phyloP scores from a whole-genome alignment of 352 stramenopile genomes.

The Aphanomyces cochlioides region DNA sequence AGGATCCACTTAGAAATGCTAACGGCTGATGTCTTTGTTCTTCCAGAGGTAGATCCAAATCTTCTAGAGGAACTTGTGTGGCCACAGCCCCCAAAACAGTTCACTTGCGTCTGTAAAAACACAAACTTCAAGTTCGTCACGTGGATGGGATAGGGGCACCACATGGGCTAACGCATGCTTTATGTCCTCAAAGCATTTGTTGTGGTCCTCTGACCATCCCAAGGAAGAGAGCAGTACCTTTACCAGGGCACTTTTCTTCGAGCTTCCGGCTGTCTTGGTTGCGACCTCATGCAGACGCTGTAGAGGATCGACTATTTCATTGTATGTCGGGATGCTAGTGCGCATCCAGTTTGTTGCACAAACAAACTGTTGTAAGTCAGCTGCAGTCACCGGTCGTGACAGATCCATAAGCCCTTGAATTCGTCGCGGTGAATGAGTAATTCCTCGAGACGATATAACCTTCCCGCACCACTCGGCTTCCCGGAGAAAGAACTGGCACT shows the following conservation, averaged over 20 bases:
- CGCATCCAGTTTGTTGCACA: constrained; percentile 40
- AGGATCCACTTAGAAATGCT: no score
- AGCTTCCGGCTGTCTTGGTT: not conserved
- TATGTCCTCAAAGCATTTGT: not conserved
- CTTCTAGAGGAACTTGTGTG: not conserved
- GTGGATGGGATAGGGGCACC: constrained; percentile 11
- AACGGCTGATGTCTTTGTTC: not conserved
- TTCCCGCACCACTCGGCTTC: constrained; percentile 35
- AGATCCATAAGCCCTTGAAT: constrained; percentile 14
- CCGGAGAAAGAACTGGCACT: constrained; percentile 35
- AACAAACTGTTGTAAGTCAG: constrained; percentile 35
- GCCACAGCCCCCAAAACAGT: not conserved
- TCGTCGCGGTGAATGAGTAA: constrained; percentile 13
- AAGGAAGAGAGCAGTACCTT: not conserved
- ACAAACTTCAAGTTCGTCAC: not conserved
- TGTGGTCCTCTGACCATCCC: not conserved
- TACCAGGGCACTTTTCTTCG: constrained; percentile 7
- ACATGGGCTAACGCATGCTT: not conserved
- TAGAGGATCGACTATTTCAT: not conserved
- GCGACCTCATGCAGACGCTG: constrained; percentile 3
- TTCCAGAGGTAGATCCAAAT: not conserved
- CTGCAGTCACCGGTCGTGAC: constrained; percentile 1
- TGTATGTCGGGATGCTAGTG: not conserved
- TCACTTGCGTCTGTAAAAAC: constrained; percentile 14
- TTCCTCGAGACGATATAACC: constrained; percentile 28